phyloP scores from a whole-genome alignment of 1,284 basidiomycete genomes.

The Tilletia horrida region DNA sequence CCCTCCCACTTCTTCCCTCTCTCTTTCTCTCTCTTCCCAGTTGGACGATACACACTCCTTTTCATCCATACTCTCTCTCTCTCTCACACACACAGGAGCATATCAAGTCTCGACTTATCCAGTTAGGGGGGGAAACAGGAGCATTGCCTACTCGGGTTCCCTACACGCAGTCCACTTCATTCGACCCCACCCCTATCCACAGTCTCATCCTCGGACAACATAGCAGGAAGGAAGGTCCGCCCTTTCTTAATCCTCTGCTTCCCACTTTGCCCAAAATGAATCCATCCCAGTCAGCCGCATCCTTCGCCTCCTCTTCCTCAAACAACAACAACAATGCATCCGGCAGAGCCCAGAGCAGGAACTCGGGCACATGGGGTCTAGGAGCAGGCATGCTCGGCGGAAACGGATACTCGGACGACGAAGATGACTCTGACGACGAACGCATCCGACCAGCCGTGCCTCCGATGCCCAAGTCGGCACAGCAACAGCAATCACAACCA shows the following conservation, averaged over 20 bases:
- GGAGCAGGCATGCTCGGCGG: slow-evolving; percentile 38
- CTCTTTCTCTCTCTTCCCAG: no score
- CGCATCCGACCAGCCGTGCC: slow-evolving; percentile 1
- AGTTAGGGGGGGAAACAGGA: no score
- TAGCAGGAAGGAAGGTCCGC: no score
- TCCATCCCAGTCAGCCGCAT: neutral
- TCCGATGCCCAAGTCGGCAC: neutral
- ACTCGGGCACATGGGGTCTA: slow-evolving; percentile 37
- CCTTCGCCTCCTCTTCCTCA: slow-evolving; percentile 6
- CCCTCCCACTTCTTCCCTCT: neutral
- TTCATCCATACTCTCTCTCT: neutral
- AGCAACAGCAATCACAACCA: slow-evolving; percentile 2
- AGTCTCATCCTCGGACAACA: no score
- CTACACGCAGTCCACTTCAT: no score
- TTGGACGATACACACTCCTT: no score
- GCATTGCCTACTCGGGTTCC: no score
- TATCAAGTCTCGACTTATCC: no score
- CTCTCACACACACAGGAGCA: neutral
- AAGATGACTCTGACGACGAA: slow-evolving; percentile 36
- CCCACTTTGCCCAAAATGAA: slow-evolving; percentile 1
- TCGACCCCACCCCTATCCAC: no score
- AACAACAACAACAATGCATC: no score
- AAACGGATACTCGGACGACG: slow-evolving; percentile 28
- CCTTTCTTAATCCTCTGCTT: neutral
- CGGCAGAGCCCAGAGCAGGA: slow-evolving; percentile 11